These are phyloP conservation scores for Tranzscheliella williamsii DNA, from an alignment of 1,284 basidiomycete genomes.

Conservation along the genomic window DNA sequence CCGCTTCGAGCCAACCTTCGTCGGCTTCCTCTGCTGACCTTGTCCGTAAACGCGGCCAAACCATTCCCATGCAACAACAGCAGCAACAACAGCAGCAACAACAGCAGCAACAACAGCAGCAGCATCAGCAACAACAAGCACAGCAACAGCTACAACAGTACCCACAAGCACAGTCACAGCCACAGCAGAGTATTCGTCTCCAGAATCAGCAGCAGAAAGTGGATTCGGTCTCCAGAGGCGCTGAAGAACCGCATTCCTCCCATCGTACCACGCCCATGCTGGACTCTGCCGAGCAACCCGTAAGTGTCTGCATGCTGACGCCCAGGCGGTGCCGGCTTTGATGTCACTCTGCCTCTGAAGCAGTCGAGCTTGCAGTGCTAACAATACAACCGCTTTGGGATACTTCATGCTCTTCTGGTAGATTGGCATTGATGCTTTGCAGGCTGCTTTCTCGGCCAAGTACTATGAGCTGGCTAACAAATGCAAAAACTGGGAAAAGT, in stretches of 20 bases:
- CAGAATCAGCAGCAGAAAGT: conserved; percentile 1
- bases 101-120: conserved; percentile 4
- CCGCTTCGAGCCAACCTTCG: conserved; percentile 18
- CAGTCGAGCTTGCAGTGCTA: neutral
- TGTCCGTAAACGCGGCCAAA: conserved; percentile 20
- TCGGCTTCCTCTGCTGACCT: conserved; percentile 19
- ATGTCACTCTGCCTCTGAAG: no score
- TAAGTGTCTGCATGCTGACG: no score
- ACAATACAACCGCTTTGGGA: no score
- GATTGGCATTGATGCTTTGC: conserved; percentile 45
- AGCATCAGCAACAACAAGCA: conserved; percentile 6
- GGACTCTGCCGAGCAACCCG: conserved; percentile 4
- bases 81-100: conserved; percentile 2
- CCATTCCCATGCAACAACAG: conserved; percentile 6
- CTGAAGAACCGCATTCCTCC: neutral
- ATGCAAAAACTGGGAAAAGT: conserved; percentile 54
- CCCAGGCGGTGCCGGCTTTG: no score
- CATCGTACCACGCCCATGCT: neutral
- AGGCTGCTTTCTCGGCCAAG: conserved; percentile 44
- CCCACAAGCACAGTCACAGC: conserved; percentile 13
- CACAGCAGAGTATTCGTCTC: conserved; percentile 7
- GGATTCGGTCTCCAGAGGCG: neutral
- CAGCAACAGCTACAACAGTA: conserved; percentile 17
- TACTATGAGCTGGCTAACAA: conserved; percentile 48
- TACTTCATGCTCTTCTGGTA: no score